These are phyloP conservation scores for Tylopilus balloui DNA, from an alignment of 768 basidiomycete species.

Conservation along the genomic window DNA sequence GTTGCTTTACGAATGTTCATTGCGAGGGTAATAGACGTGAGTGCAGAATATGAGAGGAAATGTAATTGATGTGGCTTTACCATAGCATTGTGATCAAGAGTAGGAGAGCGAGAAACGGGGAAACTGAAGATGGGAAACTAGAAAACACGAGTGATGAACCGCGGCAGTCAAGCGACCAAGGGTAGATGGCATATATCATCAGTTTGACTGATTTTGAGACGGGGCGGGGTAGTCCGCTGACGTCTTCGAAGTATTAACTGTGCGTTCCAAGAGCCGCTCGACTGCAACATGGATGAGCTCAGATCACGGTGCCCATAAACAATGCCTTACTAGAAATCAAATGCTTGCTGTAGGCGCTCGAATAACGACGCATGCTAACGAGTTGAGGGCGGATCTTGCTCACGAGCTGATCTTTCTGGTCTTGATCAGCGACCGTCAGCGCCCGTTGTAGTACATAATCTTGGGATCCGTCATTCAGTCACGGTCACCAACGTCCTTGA, in stretches of 20 bases:
- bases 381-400: slow-evolving; percentile 63
- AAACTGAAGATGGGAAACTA: not conserved
- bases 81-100: slow-evolving; percentile 35
- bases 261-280: slow-evolving; percentile 63
- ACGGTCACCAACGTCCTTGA: not conserved
- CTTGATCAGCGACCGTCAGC: slow-evolving; percentile 59
- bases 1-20: slow-evolving; percentile 37
- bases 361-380: slow-evolving; percentile 63
- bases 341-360: slow-evolving; percentile 75
- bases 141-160: slow-evolving; percentile 6
- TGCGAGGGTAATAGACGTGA: slow-evolving; percentile 31
- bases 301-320: not conserved
- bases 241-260: slow-evolving; percentile 27
- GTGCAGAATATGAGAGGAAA: slow-evolving; percentile 27
- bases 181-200: slow-evolving; percentile 4
- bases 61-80: slow-evolving; percentile 32
- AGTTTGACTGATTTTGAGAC: slow-evolving; percentile 24
- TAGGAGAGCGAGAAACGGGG: slow-evolving; percentile 12
- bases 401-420: slow-evolving; percentile 67
- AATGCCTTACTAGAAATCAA: slow-evolving; percentile 64
- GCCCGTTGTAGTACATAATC: slow-evolving; percentile 87
- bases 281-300: slow-evolving; percentile 38
- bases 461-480: slow-evolving; percentile 25
- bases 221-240: slow-evolving; percentile 28
- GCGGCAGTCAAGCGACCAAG: slow-evolving; percentile 8